Percentiles rank a stretch among this genome's conserved stretches.
Evolutionary conservation across 208 protist species (phyloP).

Genomic region (Balamuthia mandrillaris): DNA sequence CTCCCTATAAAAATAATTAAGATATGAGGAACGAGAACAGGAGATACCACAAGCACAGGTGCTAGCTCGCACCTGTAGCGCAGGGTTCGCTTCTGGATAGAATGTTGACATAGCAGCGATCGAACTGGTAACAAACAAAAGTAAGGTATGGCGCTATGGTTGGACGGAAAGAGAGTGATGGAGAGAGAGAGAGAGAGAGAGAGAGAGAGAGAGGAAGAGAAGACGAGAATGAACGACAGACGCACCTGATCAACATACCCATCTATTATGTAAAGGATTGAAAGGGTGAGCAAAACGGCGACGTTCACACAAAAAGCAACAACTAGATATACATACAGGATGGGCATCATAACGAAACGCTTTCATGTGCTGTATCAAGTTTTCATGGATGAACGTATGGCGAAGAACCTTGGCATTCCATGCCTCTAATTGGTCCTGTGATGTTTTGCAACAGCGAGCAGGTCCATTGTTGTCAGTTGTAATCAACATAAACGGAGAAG

Average conservation of each 20-base stretch:
- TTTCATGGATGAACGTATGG: constrained; percentile 59
- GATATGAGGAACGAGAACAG: not conserved
- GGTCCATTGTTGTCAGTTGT: no score
- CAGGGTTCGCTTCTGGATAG: constrained; percentile 45
- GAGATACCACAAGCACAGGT: not conserved
- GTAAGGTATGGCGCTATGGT: no score
- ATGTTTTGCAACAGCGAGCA: no score
- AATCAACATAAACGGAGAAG: no score
- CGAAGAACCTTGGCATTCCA: constrained; percentile 21
- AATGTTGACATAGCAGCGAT: constrained; percentile 43
- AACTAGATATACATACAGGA: no score
- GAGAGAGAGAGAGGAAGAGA: not conserved
- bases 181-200: not conserved
- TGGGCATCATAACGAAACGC: constrained; percentile 61
- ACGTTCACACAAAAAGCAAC: no score
- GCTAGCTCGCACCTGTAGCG: not conserved
- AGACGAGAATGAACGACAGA: not conserved
- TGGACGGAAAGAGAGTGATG: no score
- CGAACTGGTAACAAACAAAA: not conserved
- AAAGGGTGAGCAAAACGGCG: no score
- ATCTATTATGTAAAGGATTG: no score
- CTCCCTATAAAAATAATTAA: not conserved
- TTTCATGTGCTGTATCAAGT: constrained; percentile 56
- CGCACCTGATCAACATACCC: constrained; percentile 44
- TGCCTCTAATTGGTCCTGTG: constrained; percentile 41